Conservation (phyloP, 148 eudicot species). For the Mesembryanthemum crystallinum region DNA sequence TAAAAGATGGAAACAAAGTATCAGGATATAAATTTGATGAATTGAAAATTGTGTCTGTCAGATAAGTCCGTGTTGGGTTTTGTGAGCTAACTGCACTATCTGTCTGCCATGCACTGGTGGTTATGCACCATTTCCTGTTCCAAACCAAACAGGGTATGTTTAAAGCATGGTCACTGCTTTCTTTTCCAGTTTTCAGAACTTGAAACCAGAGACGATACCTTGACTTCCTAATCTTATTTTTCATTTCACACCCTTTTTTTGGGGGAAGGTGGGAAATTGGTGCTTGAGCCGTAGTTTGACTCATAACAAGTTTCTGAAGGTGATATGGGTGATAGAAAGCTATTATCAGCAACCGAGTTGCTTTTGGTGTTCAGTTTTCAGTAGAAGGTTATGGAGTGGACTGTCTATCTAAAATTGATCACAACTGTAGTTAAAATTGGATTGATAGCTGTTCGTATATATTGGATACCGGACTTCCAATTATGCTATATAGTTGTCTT, state of each 20-base stretch:
- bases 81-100: background rate
- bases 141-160: background rate
- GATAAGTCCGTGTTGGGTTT: background rate
- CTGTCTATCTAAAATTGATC: background rate
- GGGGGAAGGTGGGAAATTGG: too few relatives aligned
- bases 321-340: background rate
- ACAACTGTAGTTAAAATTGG: background rate
- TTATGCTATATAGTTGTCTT: background rate
- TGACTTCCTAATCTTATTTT: too few relatives aligned
- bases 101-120: background rate
- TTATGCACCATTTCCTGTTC: too few relatives aligned
- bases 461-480: background rate
- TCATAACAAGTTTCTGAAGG: background rate
- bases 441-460: background rate
- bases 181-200: background rate
- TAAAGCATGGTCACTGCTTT: background rate
- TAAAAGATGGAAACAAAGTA: too few relatives aligned
- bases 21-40: background rate
- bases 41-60: background rate
- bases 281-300: background rate
- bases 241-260: too few relatives aligned
- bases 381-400: background rate
- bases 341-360: background rate
- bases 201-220: background rate
- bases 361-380: background rate